Base-by-base conservation (phyloP, 177 flowering plant species). In the Telopea speciosissima region DNA sequence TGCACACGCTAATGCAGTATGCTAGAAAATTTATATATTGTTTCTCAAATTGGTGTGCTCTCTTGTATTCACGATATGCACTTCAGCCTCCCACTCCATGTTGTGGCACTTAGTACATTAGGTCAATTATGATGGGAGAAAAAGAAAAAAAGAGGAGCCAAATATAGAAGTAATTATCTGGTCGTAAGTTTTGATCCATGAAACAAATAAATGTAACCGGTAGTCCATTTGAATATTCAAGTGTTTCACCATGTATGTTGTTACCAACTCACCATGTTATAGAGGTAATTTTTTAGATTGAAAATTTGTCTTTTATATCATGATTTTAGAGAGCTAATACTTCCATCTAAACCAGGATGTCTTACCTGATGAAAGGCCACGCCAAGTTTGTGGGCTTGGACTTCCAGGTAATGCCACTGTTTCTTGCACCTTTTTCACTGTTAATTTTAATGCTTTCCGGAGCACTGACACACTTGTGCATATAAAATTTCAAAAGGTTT, bases 341-440 rank as follows among this genome's bases (percentile, higher is more conserved):
- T 68, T 21, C 36, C 65, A 40, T 56, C 19, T 54, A 65, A 67
- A 45, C 80, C 85, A 93, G 97, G 96, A 85, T 72, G 64, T 59
- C 63, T 81, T 93, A 71, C 94, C 91, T 3, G 77, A 76, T 62
- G 91, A 85, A 70, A 87, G 70, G 77, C 96, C 88, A 28, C 91
- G 96, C 28, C 82, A 86, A 62, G 78, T 91, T 68, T 80, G 81
- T 77, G 98, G 96, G 64, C 90, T 91, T 73, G 94, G 84, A 81
- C 89, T 90, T 76, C 98, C 96, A 78, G 98, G 98, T 91, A 80
- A 24, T 24, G 59, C 0, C 1, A 31, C 23, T 42, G 2, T 33
- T 21, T 16, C 65, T 12, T 5, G 52, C 42, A n/a, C 21, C 28
- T 23, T 23, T 42, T 49, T 40, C 52, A 36, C 49, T 33, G 23